Percentiles rank a stretch among this genome's conserved stretches.
Conservation (phyloP, 2,329 filamentous ascomycete genomes). For the Claviceps pusilla region DNA sequence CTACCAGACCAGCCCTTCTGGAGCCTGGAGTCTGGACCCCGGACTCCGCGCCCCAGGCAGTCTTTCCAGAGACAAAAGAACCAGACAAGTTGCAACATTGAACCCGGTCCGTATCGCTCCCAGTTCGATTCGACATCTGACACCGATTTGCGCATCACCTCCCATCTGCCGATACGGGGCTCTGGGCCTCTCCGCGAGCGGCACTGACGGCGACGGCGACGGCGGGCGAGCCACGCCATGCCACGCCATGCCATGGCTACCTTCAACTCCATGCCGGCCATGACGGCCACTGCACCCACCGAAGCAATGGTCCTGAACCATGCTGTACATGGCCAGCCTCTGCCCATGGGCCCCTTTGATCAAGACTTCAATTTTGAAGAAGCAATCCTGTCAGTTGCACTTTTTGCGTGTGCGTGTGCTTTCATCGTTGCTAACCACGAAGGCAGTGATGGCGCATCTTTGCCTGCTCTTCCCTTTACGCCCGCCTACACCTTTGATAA, state of each 20-base stretch:
- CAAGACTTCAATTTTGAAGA: conserved; percentile 41
- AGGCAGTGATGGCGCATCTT: conserved; percentile 18
- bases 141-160: neutral
- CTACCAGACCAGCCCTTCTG: too few species aligned
- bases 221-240: conserved; percentile 12
- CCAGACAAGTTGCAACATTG: too few species aligned
- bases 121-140: too few species aligned
- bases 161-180: conserved; percentile 1
- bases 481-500: conserved; percentile 46
- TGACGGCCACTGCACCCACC: conserved; percentile 28
- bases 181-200: conserved; percentile 2
- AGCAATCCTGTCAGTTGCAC: conserved; percentile 34
- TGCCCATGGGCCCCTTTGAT: conserved; percentile 37
- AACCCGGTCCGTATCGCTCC: neutral
- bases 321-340: conserved; percentile 17
- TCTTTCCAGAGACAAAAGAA: too few species aligned
- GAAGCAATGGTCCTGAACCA: conserved; percentile 33
- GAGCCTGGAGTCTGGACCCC: too few species aligned
- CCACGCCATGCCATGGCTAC: conserved; percentile 36
- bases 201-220: conserved; percentile 10
- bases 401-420: too few species aligned
- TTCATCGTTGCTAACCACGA: neutral
- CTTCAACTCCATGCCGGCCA: conserved; percentile 41
- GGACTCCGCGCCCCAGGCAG: too few species aligned
- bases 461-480: conserved; percentile 35